A percentile compares a stretch with the other conserved stretches of the same genome.
Evolutionary conservation across 2,329 filamentous ascomycete species (phyloP).

Genomic region (Sporothrix phasma): DNA sequence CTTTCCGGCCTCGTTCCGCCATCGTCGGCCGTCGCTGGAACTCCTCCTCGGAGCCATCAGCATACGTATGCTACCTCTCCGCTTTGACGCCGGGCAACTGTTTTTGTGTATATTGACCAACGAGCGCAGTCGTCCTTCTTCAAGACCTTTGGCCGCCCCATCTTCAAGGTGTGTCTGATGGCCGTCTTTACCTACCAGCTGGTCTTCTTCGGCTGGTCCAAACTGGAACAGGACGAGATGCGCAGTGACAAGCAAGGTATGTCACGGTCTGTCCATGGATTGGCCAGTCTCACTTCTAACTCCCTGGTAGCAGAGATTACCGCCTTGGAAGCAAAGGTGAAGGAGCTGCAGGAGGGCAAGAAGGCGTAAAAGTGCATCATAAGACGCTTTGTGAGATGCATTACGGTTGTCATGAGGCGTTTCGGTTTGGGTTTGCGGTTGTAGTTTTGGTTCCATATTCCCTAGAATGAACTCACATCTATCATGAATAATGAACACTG

Average conservation of each 20-base stretch:
- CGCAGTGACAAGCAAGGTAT: conserved; percentile 48
- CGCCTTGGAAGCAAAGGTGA: conserved; percentile 31
- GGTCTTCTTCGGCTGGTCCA: conserved; percentile 64
- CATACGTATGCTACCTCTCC: conserved; percentile 10
- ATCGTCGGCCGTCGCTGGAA: conserved; percentile 10
- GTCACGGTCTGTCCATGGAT: conserved; percentile 16
- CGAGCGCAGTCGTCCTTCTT: conserved; percentile 44
- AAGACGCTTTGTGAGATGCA: not conserved
- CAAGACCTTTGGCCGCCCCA: conserved; percentile 61
- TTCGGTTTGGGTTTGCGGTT: not conserved
- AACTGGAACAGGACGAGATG: conserved; percentile 62
- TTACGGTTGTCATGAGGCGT: not conserved
- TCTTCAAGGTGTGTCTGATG: conserved; percentile 63
- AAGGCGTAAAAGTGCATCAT: not conserved
- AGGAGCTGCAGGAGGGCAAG: conserved; percentile 24
- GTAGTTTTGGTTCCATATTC: not conserved
- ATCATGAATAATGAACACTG: too few relatives aligned
- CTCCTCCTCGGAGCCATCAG: conserved; percentile 12
- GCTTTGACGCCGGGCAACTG: too few relatives aligned
- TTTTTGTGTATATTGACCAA: not conserved
- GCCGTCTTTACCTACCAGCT: conserved; percentile 71
- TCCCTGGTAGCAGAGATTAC: conserved; percentile 23
- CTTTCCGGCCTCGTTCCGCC: not conserved
- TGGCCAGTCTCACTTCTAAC: not conserved
- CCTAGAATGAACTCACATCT: not conserved